phyloP scores from a whole-genome alignment of 2,329 filamentous ascomycete genomes.

The Calonectria henricotiae region DNA sequence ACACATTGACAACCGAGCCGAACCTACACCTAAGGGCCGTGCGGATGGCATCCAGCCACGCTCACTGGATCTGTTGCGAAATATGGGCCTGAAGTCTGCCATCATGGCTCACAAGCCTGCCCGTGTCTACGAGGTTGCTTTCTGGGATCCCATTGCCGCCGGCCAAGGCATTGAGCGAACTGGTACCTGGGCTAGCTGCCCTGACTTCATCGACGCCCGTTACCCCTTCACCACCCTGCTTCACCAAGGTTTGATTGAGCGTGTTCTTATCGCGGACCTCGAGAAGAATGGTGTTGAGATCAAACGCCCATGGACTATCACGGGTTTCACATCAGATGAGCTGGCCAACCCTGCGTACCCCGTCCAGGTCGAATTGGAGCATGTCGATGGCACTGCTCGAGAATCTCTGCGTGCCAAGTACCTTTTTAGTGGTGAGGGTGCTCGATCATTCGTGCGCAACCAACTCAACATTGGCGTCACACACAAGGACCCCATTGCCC shows the following conservation, averaged over 20 bases:
- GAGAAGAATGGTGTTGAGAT: constrained; percentile 74
- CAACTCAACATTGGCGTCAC: constrained; percentile 80
- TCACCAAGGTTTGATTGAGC: constrained; percentile 81
- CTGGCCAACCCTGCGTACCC: constrained; percentile 77
- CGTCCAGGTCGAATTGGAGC: constrained; percentile 83
- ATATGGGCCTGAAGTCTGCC: constrained; percentile 89
- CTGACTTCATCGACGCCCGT: constrained; percentile 83
- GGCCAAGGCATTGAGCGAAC: constrained; percentile 75
- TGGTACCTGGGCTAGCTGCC: constrained; percentile 89
- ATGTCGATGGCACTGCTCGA: constrained; percentile 79
- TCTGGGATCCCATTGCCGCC: constrained; percentile 77
- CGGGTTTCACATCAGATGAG: constrained; percentile 74
- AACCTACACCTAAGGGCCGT: constrained; percentile 87
- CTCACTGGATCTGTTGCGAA: constrained; percentile 87
- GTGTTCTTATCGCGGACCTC: constrained; percentile 78
- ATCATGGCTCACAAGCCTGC: constrained; percentile 92
- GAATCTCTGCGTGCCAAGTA: constrained; percentile 82
- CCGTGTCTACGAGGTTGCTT: constrained; percentile 85
- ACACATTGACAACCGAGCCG: constrained; percentile 91
- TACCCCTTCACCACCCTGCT: constrained; percentile 81
- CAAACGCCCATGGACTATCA: constrained; percentile 78
- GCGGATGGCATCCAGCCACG: constrained; percentile 94
- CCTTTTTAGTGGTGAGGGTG: constrained; percentile 81
- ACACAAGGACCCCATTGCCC: constrained; percentile 78
- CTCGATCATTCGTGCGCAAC: constrained; percentile 77